These are phyloP conservation scores for Hygrophoropsis aurantiaca DNA, from an alignment of 768 basidiomycete genomes.

Conservation along the genomic window DNA sequence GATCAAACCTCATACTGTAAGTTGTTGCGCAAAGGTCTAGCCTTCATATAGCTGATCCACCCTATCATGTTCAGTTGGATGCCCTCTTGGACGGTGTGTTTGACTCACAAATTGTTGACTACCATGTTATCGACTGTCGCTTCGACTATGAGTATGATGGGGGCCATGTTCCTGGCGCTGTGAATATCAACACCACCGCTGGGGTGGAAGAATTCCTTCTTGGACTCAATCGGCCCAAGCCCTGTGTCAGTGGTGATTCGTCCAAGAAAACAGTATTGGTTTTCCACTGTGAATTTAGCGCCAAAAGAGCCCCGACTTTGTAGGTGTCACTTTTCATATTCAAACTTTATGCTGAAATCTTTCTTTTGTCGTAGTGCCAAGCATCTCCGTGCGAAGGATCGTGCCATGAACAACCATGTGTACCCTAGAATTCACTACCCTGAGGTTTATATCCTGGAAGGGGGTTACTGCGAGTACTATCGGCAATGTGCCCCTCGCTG, in stretches of 20 bases:
- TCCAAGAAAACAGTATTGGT: slow-evolving; percentile 81
- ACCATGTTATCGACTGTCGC: slow-evolving; percentile 90
- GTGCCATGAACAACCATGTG: slow-evolving; percentile 79
- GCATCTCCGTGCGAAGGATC: slow-evolving; percentile 87
- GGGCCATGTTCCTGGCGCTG: slow-evolving; percentile 88
- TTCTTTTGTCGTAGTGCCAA: slow-evolving; percentile 66
- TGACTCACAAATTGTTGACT: slow-evolving; percentile 61
- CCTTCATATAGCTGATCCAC: slow-evolving; percentile 4
- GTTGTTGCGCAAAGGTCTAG: slow-evolving; percentile 22
- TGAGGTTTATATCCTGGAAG: slow-evolving; percentile 95
- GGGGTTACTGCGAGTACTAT: slow-evolving; percentile 91
- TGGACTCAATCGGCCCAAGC: slow-evolving; percentile 55
- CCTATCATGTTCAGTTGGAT: slow-evolving; percentile 57
- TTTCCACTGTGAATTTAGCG: slow-evolving; percentile 98
- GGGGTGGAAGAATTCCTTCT: slow-evolving; percentile 83
- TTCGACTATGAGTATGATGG: slow-evolving; percentile 97
- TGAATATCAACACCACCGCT: slow-evolving; percentile 84
- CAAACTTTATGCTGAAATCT: background rate
- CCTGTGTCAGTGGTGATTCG: slow-evolving; percentile 73
- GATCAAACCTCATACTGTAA: slow-evolving; percentile 76
- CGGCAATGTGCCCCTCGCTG: slow-evolving; percentile 68
- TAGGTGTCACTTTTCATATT: slow-evolving; percentile 39
- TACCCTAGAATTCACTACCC: slow-evolving; percentile 96
- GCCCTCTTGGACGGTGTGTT: slow-evolving; percentile 76
- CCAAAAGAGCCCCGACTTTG: slow-evolving; percentile 95